These are phyloP conservation scores for Leccinum barrowsii DNA, from an alignment of 768 basidiomycete genomes.

Conservation along the genomic window DNA sequence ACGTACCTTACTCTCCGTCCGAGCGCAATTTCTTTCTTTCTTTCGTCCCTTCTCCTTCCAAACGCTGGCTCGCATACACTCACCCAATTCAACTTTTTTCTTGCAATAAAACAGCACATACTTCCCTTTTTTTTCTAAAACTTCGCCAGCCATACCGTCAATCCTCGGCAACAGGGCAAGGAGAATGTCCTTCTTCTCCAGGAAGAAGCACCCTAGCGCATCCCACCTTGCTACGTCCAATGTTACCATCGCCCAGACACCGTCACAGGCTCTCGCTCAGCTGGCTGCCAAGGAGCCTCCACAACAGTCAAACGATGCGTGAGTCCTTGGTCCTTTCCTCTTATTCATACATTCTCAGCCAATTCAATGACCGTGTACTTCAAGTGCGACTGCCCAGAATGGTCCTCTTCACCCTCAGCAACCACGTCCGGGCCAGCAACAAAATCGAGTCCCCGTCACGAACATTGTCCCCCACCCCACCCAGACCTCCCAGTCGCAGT, in stretches of 20 bases:
- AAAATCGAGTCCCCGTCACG: slow-evolving; percentile 35
- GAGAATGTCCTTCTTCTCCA: slow-evolving; percentile 93
- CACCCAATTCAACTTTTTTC: slow-evolving; percentile 3
- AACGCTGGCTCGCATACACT: slow-evolving; percentile 24
- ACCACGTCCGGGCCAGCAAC: slow-evolving; percentile 28
- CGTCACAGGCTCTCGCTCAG: slow-evolving; percentile 67
- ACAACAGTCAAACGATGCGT: slow-evolving; percentile 35
- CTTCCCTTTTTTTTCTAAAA: slow-evolving; percentile 12
- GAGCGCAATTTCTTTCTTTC: slow-evolving; percentile 8
- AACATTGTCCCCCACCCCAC: slow-evolving; percentile 27
- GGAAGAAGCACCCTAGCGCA: slow-evolving; percentile 71
- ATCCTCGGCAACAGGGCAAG: slow-evolving; percentile 55
- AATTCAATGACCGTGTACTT: background rate
- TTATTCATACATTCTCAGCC: background rate
- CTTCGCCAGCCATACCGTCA: slow-evolving; percentile 61
- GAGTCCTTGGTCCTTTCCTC: slow-evolving; percentile 21
- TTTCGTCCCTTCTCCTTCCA: slow-evolving; percentile 4
- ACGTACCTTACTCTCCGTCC: slow-evolving; percentile 6
- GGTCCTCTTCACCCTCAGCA: slow-evolving; percentile 30
- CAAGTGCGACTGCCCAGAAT: slow-evolving; percentile 20
- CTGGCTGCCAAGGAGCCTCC: slow-evolving; percentile 34
- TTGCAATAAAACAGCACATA: slow-evolving; percentile 10
- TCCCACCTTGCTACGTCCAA: slow-evolving; percentile 40
- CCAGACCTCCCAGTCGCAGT: slow-evolving; percentile 31
- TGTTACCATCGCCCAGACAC: slow-evolving; percentile 60